phyloP scores from a whole-genome alignment of 2,329 filamentous ascomycete genomes.

The Sphaerulina vaccinii region DNA sequence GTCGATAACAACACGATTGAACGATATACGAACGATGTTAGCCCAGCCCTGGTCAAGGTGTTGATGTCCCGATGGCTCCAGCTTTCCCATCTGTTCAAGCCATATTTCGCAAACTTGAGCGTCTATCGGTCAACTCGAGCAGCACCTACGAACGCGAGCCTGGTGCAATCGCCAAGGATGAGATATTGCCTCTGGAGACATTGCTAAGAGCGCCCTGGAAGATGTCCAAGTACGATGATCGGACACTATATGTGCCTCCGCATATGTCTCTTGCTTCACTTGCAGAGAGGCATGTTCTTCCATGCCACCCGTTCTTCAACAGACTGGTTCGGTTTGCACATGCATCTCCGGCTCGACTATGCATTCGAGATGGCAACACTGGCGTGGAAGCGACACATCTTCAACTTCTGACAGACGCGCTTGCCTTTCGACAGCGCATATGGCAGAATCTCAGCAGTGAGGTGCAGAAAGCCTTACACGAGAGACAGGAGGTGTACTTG shows the following conservation, averaged over 20 bases:
- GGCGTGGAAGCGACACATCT: conserved; percentile 41
- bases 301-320: conserved; percentile 41
- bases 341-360: conserved; percentile 37
- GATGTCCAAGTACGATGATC: conserved; percentile 27
- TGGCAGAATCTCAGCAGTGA: conserved; percentile 32
- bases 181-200: conserved; percentile 19
- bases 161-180: conserved; percentile 9
- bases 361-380: conserved; percentile 43
- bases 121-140: conserved; percentile 20
- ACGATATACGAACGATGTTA: neutral
- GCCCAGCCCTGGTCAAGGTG: neutral
- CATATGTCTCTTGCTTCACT: conserved; percentile 12
- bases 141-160: conserved; percentile 17
- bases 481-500: conserved; percentile 45
- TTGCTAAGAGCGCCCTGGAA: conserved; percentile 21
- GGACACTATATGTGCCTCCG: conserved; percentile 27
- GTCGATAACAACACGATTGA: neutral
- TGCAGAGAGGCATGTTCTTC: conserved; percentile 30
- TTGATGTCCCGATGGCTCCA: conserved; percentile 14
- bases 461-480: conserved; percentile 34
- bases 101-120: conserved; percentile 22
- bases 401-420: conserved; percentile 47
- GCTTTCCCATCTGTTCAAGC: conserved; percentile 20
- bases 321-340: conserved; percentile 43
- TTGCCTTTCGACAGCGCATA: conserved; percentile 44